Percentiles rank a stretch among this genome's conserved stretches.
phyloP scores from a whole-genome alignment of 192 early-diverging fungal genomes.

The Coemansia sp. region DNA sequence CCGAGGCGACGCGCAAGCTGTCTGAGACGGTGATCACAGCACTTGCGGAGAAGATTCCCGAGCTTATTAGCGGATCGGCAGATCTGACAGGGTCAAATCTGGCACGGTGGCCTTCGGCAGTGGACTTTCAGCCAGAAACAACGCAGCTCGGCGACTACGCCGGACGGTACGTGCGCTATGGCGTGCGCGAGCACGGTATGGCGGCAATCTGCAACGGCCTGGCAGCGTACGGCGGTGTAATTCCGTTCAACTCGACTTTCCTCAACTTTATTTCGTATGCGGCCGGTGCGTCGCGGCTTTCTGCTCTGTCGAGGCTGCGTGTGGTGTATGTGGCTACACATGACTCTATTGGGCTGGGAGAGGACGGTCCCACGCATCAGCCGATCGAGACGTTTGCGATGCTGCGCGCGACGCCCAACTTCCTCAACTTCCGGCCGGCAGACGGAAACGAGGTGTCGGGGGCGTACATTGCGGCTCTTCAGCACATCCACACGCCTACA shows the following conservation, averaged over 20 bases:
- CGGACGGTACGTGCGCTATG: conserved; percentile 90
- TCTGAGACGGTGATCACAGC: conserved; percentile 83
- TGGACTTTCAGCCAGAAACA: conserved; percentile 82
- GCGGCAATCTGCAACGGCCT: conserved; percentile 90
- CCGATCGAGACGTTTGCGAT: conserved; percentile 92
- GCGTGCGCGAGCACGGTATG: conserved; percentile 99
- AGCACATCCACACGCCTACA: conserved; percentile 67
- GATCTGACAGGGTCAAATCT: conserved; percentile 96
- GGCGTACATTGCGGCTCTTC: conserved; percentile 79
- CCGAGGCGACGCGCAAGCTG: conserved; percentile 85
- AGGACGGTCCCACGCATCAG: conserved; percentile 99
- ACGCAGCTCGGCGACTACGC: conserved; percentile 76
- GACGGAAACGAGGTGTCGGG: conserved; percentile 94
- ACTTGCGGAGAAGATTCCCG: conserved; percentile 74
- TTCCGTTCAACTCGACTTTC: conserved; percentile 88
- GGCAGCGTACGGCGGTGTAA: conserved; percentile 77
- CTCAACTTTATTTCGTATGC: conserved; percentile 88
- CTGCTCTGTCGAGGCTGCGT: conserved; percentile 83
- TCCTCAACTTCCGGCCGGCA: conserved; percentile 83
- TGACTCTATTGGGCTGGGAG: conserved; percentile 97
- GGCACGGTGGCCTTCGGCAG: conserved; percentile 92
- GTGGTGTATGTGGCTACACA: conserved; percentile 98
- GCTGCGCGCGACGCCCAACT: conserved; percentile 88
- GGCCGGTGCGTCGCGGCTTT: conserved; percentile 82
- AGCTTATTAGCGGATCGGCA: conserved; percentile 91